Conservation (phyloP, 2,329 filamentous ascomycete genomes). For the Colletotrichum viniferum region DNA sequence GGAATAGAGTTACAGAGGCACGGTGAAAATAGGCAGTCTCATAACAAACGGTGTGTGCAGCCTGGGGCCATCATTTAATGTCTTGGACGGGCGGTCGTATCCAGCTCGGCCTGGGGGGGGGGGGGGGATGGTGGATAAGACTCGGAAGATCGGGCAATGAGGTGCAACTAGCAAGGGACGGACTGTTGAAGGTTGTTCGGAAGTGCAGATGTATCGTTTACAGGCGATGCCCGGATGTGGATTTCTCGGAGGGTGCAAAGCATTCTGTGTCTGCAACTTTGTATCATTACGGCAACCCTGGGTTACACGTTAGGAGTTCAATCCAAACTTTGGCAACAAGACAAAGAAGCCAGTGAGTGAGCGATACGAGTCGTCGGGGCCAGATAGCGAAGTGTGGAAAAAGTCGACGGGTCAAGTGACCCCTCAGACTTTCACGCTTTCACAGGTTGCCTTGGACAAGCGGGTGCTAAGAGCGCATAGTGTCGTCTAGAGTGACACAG, state of each 20-base stretch:
- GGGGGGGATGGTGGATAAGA: conserved; percentile 2
- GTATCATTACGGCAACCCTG: not conserved
- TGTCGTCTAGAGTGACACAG: not conserved
- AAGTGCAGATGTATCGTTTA: not conserved
- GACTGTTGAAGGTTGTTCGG: not conserved
- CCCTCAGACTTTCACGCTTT: conserved; percentile 16
- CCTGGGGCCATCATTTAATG: not conserved
- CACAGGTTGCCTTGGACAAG: conserved; percentile 12
- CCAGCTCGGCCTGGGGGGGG: not conserved
- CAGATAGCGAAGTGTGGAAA: not conserved
- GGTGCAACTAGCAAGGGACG: not conserved
- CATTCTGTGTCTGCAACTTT: not conserved
- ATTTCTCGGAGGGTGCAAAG: not conserved
- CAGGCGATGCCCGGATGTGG: not conserved
- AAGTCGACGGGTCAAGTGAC: conserved; percentile 15
- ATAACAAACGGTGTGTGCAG: not conserved
- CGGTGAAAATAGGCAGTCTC: not conserved
- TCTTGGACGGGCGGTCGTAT: not conserved
- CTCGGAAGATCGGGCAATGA: not conserved
- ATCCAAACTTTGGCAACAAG: not conserved
- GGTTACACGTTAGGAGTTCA: not conserved
- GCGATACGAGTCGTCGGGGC: not conserved
- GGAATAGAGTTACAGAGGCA: not conserved
- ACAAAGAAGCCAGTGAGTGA: not conserved
- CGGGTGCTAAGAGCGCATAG: not conserved